Evolutionary conservation across 768 basidiomycete genomes (phyloP), one percentile per base, ranked within the genome.

Genomic region (Royoungia palumana): DNA sequence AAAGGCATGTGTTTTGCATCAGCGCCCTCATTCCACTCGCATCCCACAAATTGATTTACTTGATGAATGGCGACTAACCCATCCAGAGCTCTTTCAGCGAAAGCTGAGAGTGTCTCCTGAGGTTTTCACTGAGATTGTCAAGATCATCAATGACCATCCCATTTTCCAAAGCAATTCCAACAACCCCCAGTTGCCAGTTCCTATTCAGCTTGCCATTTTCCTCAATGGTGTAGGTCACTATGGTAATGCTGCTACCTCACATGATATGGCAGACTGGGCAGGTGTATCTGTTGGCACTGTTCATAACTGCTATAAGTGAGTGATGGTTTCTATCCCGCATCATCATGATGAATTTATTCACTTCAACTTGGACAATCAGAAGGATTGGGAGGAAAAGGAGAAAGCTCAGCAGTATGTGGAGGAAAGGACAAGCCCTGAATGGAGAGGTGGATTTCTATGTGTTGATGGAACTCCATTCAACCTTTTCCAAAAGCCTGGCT

Each of bases 181-280:
- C 10, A 30, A 4, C 11, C 30, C 30, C 12, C 30, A 30, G 30
- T 6, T 30, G 14, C 30, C 30, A 6, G 30, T 30, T 11, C 6
- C 30, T 13, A 30, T 30, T 13, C 30, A 30, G 13, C 30, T 30
- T 12, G 30, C 13, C 3, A 30, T 30, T 30, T 30, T 30, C 30
- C 30, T 30, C 3, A 30, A 30, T 30, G 30, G 12, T 14, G 30
- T 6, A 13, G 30, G 30, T 13, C 30, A 30, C 12, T 30, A 25
- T 24, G 41, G 44, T 0, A 60, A 60, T 44, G 46, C 46, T 2
- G 50, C 46, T 2, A 50, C 49, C 1, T 40, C 46, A 11, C 21
- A 59, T 11, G 65, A 65, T 45, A 46, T 64, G 20, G 57, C 59
- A 25, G 42, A 54, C 5, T 50, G 48, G 41, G 57, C 62, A 24